Conservation (phyloP, 2,329 filamentous ascomycete species). For the Phyllosticta citriasiana region DNA sequence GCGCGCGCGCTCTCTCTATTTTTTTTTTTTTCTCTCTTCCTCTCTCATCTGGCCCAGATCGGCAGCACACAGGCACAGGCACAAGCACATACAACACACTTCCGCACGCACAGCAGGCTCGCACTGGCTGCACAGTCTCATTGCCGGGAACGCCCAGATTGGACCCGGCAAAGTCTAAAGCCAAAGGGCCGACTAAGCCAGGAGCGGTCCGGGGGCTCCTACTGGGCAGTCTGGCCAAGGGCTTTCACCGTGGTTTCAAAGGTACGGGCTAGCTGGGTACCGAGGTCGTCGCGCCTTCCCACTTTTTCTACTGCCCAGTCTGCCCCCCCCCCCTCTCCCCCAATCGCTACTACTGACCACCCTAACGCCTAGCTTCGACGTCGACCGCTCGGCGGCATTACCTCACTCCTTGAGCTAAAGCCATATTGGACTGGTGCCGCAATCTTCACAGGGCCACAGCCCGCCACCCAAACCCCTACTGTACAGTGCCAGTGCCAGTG, state of each 20-base stretch:
- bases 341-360: conserved; percentile 6
- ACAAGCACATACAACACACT: not conserved
- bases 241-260: conserved; percentile 11
- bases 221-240: conserved; percentile 11
- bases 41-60: no score
- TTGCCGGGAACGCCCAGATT: conserved; percentile 9
- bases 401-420: conserved; percentile 28
- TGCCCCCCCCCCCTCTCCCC: conserved; percentile 6
- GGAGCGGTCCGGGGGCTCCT: conserved; percentile 10
- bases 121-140: not conserved
- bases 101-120: conserved; percentile 1
- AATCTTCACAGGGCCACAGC: conserved; percentile 24
- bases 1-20: no score
- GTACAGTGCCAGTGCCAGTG: no score
- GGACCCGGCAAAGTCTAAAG: conserved; percentile 5
- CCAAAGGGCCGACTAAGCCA: conserved; percentile 11
- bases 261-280: conserved; percentile 8
- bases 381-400: conserved; percentile 20
- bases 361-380: conserved; percentile 1
- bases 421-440: conserved; percentile 21
- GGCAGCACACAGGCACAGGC: not conserved
- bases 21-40: no score
- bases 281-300: conserved; percentile 10
- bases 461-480: conserved; percentile 12
- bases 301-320: conserved; percentile 8